These are phyloP conservation scores for Trichoderma aggressivum DNA, from an alignment of 2,329 filamentous ascomycete genomes.

Conservation along the genomic window DNA sequence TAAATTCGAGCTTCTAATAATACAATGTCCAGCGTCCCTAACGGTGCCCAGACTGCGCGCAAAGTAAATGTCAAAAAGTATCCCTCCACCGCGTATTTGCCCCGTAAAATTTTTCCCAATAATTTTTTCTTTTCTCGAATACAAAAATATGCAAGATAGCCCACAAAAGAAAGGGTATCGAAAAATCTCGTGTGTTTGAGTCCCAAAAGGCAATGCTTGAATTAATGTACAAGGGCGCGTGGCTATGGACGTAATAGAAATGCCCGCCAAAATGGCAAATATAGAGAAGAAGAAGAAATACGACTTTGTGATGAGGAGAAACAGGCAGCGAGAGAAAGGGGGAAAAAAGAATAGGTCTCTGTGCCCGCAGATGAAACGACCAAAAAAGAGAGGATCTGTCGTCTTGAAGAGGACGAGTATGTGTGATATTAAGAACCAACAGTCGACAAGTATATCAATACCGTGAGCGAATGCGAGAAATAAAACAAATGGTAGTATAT, in stretches of 20 bases:
- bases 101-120: neutral
- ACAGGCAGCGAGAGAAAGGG: neutral
- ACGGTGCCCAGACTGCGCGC: neutral
- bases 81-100: neutral
- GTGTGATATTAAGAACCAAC: neutral
- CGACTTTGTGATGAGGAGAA: neutral
- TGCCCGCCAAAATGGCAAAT: neutral
- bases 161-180: slow-evolving; percentile 9
- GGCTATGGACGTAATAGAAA: neutral
- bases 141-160: neutral
- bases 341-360: neutral
- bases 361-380: neutral
- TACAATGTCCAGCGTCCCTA: neutral
- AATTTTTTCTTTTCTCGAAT: neutral
- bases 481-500: neutral
- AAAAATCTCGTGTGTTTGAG: neutral
- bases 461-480: neutral
- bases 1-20: slow-evolving; percentile 6
- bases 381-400: neutral
- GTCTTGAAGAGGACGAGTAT: neutral
- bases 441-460: neutral
- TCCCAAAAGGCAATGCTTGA: neutral
- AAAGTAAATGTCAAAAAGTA: neutral
- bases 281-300: neutral
- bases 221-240: neutral